Conservation (phyloP, 257 asterid species). For the Solanum infundibuliforme region DNA sequence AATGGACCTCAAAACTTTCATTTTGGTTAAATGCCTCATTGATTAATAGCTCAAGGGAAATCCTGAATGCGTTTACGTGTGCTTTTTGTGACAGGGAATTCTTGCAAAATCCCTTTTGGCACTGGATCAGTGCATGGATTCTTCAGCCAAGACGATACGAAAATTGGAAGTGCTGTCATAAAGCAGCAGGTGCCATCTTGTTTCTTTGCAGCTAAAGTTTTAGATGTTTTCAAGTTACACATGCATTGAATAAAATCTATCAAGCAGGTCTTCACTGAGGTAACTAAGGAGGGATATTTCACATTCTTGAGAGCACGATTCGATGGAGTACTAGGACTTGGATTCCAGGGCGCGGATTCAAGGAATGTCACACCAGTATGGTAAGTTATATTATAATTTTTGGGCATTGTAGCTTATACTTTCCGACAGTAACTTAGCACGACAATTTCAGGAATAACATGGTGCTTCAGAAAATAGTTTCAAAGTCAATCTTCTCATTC, state of each 20-base stretch:
- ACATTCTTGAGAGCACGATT: conserved; percentile 16
- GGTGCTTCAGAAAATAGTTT: conserved; percentile 14
- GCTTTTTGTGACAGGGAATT: conserved; percentile 2
- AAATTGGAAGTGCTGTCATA: conserved; percentile 12
- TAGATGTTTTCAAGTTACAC: background rate
- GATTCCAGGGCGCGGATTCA: conserved; percentile 15
- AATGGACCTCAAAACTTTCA: background rate
- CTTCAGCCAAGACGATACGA: conserved; percentile 17
- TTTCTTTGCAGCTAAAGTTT: background rate
- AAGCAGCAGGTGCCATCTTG: conserved; percentile 12
- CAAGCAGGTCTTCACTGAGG: conserved; percentile 22
- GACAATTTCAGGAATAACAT: conserved; percentile 19
- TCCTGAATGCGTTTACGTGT: background rate
- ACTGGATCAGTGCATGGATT: conserved; percentile 21
- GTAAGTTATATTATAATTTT: background rate
- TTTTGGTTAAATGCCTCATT: background rate
- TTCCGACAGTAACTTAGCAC: background rate
- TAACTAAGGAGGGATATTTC: conserved; percentile 13
- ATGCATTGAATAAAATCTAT: background rate
- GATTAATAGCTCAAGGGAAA: background rate
- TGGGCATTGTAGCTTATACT: background rate
- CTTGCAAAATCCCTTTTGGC: conserved; percentile 19
- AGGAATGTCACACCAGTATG: conserved; percentile 18
- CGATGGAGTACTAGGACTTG: conserved; percentile 34
- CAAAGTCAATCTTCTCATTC: conserved; percentile 17